Evolutionary conservation across 2,329 filamentous ascomycete species (phyloP), one percentile per base, ranked within the genome.

Genomic region (Pseudogymnoascus sp.): DNA sequence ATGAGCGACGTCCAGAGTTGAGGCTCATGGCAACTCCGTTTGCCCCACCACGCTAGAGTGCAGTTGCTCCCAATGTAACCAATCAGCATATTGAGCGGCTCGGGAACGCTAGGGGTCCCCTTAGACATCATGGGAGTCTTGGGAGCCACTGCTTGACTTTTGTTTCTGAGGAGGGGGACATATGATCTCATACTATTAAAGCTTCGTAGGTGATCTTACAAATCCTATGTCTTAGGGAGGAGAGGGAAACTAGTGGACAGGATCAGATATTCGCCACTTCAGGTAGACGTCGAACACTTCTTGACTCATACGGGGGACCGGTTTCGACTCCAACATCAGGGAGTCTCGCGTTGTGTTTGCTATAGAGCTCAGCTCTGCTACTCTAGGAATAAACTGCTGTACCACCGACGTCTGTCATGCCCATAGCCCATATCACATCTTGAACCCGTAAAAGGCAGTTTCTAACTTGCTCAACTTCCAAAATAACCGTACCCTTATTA

Each of bases 61-160:
- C 29, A n/a, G 50, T 56, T 56, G 50, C 50, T 56, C 50, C 11
- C 50, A 56, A 56, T 56, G 29, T 56, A 56, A 56, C 50, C 50
- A 56, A 56, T 56, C 50, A 33, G 29, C 26, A 4, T 3, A 10
- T 4, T n/a, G 13, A 1, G 50, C 29, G n/a, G 50, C 50, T 33
- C 50, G 50, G 26, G 50, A 33, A 56, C 29, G 50, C 50, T 56
- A 56, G 29, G 33, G 14, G 44, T 11, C 24, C 7, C 29, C 11
- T 19, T 40, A 19, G 13, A 40, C n/a, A 19, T 8, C 50, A 21
- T 56, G 8, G n/a, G 11, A 31, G 14, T 6, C 47, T 50, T 31
- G 21, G 21, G 26, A 56, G 24, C 29, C 29, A 29, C 26, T 56
- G 26, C 50, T 33, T 56, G 29, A 56, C 29, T 56, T 29, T 56